Conservation (phyloP, 2,329 filamentous ascomycete genomes). For the Parastagonospora nodorum region DNA sequence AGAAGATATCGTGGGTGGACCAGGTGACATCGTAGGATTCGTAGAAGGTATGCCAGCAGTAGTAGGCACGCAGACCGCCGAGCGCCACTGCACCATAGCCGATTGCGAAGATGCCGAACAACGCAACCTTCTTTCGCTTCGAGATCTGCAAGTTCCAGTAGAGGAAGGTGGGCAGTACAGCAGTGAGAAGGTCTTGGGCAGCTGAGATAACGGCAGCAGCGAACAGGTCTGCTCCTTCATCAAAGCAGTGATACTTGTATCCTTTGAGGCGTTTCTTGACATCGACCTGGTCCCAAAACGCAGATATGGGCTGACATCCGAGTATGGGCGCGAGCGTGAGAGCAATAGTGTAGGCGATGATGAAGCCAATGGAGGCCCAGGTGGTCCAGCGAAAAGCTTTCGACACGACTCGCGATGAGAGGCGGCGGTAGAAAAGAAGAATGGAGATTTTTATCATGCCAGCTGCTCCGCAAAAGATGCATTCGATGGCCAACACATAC, state of each 20-base stretch:
- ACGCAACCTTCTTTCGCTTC: conserved; percentile 32
- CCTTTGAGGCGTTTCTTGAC: conserved; percentile 18
- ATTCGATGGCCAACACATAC: conserved; percentile 32
- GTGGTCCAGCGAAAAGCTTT: conserved; percentile 29
- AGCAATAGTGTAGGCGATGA: conserved; percentile 30
- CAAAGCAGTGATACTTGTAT: conserved; percentile 36
- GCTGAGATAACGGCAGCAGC: conserved; percentile 33
- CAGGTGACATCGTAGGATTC: conserved; percentile 39
- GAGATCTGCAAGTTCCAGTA: conserved; percentile 41
- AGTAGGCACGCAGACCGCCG: conserved; percentile 31
- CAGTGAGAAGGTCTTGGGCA: conserved; percentile 37
- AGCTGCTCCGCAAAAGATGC: conserved; percentile 31
- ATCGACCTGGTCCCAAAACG: conserved; percentile 38
- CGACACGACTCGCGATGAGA: conserved; percentile 33
- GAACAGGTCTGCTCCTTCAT: conserved; percentile 40
- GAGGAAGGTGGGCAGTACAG: conserved; percentile 36
- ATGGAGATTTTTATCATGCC: conserved; percentile 43
- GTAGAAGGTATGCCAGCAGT: conserved; percentile 34
- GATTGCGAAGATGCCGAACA: conserved; percentile 40
- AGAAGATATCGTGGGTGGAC: conserved; percentile 25
- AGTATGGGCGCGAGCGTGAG: conserved; percentile 35
- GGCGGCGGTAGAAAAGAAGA: conserved; percentile 37
- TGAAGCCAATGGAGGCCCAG: conserved; percentile 34
- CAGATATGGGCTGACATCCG: conserved; percentile 36
- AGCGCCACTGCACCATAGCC: conserved; percentile 35